Conservation (phyloP, 2,329 filamentous ascomycete species). For the Tothia fuscella region DNA sequence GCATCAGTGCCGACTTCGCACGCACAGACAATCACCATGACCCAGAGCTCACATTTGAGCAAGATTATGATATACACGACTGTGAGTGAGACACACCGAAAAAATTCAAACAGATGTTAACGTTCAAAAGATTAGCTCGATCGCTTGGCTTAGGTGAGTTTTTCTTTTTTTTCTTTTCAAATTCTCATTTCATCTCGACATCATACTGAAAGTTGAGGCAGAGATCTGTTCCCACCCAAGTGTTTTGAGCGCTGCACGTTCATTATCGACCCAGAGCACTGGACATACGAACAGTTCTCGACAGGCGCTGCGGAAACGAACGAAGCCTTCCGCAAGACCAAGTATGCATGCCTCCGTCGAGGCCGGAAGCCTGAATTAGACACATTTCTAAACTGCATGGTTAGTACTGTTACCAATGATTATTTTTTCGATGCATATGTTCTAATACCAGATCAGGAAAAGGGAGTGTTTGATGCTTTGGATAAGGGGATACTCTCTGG, state of each 20-base stretch:
- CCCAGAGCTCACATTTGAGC: too few relatives aligned
- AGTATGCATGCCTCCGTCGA: conserved; percentile 28
- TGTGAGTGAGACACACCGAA: too few relatives aligned
- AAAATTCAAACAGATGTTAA: too few relatives aligned
- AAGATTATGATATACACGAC: too few relatives aligned
- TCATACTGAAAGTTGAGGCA: conserved; percentile 10
- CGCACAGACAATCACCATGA: too few relatives aligned
- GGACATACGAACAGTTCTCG: conserved; percentile 23
- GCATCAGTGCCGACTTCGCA: too few relatives aligned
- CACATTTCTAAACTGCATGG: conserved; percentile 35
- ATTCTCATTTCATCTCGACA: too few relatives aligned
- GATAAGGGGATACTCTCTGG: conserved; percentile 29
- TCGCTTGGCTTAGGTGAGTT: too few relatives aligned
- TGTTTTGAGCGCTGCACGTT: conserved; percentile 21
- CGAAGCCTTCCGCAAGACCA: conserved; percentile 20
- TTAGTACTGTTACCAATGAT: conserved; percentile 20
- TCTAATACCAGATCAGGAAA: conserved; percentile 33
- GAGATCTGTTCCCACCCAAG: conserved; percentile 20
- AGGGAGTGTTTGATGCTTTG: conserved; percentile 36
- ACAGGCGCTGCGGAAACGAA: conserved; percentile 1
- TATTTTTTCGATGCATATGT: not conserved
- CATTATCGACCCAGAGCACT: conserved; percentile 14
- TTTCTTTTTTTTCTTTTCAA: too few relatives aligned
- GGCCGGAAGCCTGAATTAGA: conserved; percentile 30
- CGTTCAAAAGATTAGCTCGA: too few relatives aligned